Percentiles rank a stretch among this genome's conserved stretches.
Evolutionary conservation across 768 basidiomycete genomes (phyloP).

Genomic region (Tricholoma saponaceum): DNA sequence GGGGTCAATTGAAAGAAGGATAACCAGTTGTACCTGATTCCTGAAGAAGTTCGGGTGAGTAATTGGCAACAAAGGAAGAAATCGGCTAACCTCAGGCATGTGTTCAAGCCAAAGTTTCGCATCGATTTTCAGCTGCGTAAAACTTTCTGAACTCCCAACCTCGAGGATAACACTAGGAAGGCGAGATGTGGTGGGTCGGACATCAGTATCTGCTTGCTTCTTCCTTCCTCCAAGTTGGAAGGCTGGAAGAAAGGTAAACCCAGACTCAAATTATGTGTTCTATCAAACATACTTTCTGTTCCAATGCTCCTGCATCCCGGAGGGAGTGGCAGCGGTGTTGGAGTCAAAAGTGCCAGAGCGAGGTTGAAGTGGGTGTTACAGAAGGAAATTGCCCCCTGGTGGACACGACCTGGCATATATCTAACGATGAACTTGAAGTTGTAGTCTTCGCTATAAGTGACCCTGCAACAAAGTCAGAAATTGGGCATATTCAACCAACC

Average conservation of each 20-base stretch:
- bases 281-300: not conserved
- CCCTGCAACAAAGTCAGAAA: not conserved
- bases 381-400: conserved; percentile 6
- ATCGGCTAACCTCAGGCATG: conserved; percentile 12
- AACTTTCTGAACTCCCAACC: conserved; percentile 15
- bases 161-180: conserved; percentile 4
- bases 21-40: conserved; percentile 15
- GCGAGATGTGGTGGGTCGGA: not conserved
- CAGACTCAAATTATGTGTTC: conserved; percentile 5
- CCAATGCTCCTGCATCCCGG: not conserved
- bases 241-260: conserved; percentile 9
- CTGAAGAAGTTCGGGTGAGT: conserved; percentile 8
- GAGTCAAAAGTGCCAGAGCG: not conserved
- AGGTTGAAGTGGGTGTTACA: not conserved
- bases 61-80: conserved; percentile 4
- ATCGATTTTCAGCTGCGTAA: conserved; percentile 14
- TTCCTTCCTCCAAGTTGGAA: conserved; percentile 12
- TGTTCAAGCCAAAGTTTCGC: conserved; percentile 15
- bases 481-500: conserved; percentile 1
- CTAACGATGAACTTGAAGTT: conserved; percentile 19
- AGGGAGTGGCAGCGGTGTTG: not conserved
- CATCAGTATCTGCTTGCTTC: conserved; percentile 13
- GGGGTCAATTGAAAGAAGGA: conserved; percentile 14
- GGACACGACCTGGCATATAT: conserved; percentile 11
- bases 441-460: not conserved